Evolutionary conservation across 2,329 filamentous ascomycete genomes (phyloP).

Genomic region (Hymenoscyphus repandus): DNA sequence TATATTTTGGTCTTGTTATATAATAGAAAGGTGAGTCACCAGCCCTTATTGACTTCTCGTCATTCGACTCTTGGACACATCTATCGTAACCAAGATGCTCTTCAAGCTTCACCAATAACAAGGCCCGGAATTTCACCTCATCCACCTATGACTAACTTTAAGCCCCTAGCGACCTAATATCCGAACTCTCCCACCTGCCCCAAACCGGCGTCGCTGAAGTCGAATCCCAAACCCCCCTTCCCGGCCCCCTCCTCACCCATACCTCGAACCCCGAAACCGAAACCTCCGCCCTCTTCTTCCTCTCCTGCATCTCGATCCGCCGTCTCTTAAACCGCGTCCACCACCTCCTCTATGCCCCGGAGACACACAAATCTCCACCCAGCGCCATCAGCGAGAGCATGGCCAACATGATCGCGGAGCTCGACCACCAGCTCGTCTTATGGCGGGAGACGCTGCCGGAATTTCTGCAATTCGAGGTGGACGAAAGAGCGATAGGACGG

Average conservation of each 20-base stretch:
- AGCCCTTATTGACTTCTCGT: background rate
- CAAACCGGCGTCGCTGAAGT: conserved; percentile 46
- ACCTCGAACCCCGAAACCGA: conserved; percentile 30
- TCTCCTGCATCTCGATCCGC: conserved; percentile 48
- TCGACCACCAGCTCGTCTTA: conserved; percentile 44
- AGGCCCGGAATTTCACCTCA: too few relatives aligned
- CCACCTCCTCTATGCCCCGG: conserved; percentile 43
- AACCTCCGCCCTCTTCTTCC: conserved; percentile 46
- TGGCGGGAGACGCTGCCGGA: conserved; percentile 43
- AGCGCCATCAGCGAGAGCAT: conserved; percentile 9
- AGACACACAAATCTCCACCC: conserved; percentile 20
- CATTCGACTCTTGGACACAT: background rate
- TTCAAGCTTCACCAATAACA: too few relatives aligned
- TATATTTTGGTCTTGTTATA: conserved; percentile 52
- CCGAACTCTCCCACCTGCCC: conserved; percentile 45
- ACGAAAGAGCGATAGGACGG: too few relatives aligned
- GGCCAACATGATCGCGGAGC: conserved; percentile 29
- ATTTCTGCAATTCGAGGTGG: conserved; percentile 37
- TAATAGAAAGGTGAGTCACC: conserved; percentile 44
- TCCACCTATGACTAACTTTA: conserved; percentile 13
- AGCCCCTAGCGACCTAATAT: conserved; percentile 42
- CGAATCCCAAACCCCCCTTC: conserved; percentile 45
- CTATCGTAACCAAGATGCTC: too few relatives aligned
- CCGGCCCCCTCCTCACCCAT: conserved; percentile 43
- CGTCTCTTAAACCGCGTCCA: conserved; percentile 37